Conservation (phyloP, 192 early-diverging fungal species). For the Spizellomyces punctatus region DNA sequence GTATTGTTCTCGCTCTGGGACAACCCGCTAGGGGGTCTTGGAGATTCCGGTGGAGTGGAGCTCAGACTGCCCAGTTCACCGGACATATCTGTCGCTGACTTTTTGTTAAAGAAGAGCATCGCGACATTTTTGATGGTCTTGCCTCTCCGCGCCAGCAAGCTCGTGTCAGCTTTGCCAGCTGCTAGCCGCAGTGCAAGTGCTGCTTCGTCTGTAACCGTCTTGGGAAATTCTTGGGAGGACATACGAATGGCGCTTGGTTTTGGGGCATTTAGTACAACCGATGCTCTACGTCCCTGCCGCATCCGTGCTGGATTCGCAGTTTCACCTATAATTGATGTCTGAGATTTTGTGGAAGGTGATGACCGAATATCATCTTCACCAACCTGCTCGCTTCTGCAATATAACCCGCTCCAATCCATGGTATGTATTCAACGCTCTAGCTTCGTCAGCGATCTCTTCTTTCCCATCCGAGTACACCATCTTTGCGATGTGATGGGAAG, state of each 20-base stretch:
- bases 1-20: too few species aligned
- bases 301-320: conserved; percentile 13
- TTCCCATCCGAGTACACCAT: conserved; percentile 36
- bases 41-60: too few species aligned
- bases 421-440: conserved; percentile 21
- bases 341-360: too few species aligned
- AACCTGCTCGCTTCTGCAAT: conserved; percentile 31
- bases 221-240: conserved; percentile 41
- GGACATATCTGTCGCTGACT: conserved; percentile 8
- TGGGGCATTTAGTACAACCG: conserved; percentile 32
- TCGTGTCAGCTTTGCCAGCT: conserved; percentile 8
- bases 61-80: too few species aligned
- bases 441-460: conserved; percentile 30
- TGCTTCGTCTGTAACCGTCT: conserved; percentile 42
- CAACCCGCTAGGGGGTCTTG: too few species aligned
- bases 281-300: conserved; percentile 31
- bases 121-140: conserved; percentile 40
- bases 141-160: background rate
- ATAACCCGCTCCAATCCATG: conserved; percentile 27
- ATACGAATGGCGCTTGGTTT: conserved; percentile 27
- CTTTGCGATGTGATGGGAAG: conserved; percentile 40
- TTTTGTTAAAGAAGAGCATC: conserved; percentile 40
- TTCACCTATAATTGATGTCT: background rate
- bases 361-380: too few species aligned
- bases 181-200: conserved; percentile 14